phyloP scores from a whole-genome alignment of 2,329 filamentous ascomycete genomes.

The Hypoxylon sp. region DNA sequence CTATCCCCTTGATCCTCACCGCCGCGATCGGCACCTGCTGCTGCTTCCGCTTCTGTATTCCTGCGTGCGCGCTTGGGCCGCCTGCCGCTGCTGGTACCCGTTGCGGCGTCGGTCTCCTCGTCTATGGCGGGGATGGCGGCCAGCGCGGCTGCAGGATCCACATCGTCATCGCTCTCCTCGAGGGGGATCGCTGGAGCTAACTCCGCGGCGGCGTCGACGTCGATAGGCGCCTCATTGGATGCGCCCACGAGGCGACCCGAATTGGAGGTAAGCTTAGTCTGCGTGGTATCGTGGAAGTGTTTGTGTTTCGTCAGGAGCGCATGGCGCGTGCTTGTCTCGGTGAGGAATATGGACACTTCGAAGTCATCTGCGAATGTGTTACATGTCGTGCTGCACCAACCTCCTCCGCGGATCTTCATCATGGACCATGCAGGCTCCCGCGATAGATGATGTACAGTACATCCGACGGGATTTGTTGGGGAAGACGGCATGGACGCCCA shows the following conservation, averaged over 20 bases:
- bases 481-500: constrained; percentile 11
- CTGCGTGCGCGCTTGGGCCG: constrained; percentile 45
- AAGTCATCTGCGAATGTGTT: constrained; percentile 76
- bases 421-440: constrained; percentile 25
- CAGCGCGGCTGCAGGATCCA: constrained; percentile 60
- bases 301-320: constrained; percentile 88
- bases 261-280: constrained; percentile 65
- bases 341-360: constrained; percentile 92
- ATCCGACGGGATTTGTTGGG: neutral
- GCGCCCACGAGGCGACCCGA: constrained; percentile 67
- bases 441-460: constrained; percentile 24
- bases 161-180: constrained; percentile 67
- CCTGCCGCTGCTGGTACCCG: constrained; percentile 39
- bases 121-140: constrained; percentile 61
- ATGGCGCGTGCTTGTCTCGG: constrained; percentile 84
- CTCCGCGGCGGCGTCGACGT: constrained; percentile 54
- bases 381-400: constrained; percentile 30
- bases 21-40: constrained; percentile 33
- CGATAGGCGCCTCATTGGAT: constrained; percentile 61
- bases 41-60: constrained; percentile 38
- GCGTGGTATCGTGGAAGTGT: constrained; percentile 68
- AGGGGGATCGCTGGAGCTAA: constrained; percentile 52
- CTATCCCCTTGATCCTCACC: constrained; percentile 42
- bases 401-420: constrained; percentile 25
- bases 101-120: constrained; percentile 38